These are phyloP conservation scores for Ophiostoma himal-ulmi DNA, from an alignment of 2,329 filamentous ascomycete species.

Conservation along the genomic window DNA sequence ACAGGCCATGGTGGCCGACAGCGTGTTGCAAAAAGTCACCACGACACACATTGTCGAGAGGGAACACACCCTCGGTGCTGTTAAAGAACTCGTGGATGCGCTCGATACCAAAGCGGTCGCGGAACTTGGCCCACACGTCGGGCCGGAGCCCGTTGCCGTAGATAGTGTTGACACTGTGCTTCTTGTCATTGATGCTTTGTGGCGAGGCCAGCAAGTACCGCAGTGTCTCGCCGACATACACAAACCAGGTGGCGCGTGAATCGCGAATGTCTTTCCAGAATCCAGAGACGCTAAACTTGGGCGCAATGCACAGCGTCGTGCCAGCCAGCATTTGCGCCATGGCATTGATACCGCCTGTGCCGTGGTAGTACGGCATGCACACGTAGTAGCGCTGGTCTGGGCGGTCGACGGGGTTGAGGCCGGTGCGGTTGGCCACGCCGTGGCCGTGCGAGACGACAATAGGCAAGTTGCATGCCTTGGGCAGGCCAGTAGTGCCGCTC, in stretches of 20 bases:
- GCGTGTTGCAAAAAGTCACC: conserved; percentile 58
- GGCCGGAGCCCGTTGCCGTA: conserved; percentile 63
- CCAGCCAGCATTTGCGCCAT: conserved; percentile 50
- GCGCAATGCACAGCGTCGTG: conserved; percentile 55
- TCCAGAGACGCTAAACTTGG: conserved; percentile 60
- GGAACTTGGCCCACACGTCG: conserved; percentile 62
- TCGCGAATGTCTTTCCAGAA: conserved; percentile 71
- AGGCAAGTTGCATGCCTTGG: conserved; percentile 63
- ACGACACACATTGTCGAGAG: conserved; percentile 52
- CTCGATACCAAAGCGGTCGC: conserved; percentile 56
- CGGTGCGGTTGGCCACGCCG: conserved; percentile 28
- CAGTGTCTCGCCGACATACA: conserved; percentile 73
- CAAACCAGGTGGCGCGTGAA: conserved; percentile 61
- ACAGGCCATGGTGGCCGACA: conserved; percentile 65
- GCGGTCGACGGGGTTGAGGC: conserved; percentile 30
- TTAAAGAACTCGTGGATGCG: conserved; percentile 71
- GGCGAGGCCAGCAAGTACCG: conserved; percentile 67
- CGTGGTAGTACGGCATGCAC: conserved; percentile 73
- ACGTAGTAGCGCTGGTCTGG: conserved; percentile 61
- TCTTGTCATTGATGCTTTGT: conserved; percentile 47
- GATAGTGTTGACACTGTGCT: conserved; percentile 54
- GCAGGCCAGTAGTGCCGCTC: conserved; percentile 68
- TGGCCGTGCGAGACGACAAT: conserved; percentile 37
- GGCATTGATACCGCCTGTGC: conserved; percentile 59
- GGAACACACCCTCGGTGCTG: conserved; percentile 66